A percentile compares a stretch with the other conserved stretches of the same genome.
Conservation (phyloP, 2,329 filamentous ascomycete species). For the Teratosphaeriaceae sp. region DNA sequence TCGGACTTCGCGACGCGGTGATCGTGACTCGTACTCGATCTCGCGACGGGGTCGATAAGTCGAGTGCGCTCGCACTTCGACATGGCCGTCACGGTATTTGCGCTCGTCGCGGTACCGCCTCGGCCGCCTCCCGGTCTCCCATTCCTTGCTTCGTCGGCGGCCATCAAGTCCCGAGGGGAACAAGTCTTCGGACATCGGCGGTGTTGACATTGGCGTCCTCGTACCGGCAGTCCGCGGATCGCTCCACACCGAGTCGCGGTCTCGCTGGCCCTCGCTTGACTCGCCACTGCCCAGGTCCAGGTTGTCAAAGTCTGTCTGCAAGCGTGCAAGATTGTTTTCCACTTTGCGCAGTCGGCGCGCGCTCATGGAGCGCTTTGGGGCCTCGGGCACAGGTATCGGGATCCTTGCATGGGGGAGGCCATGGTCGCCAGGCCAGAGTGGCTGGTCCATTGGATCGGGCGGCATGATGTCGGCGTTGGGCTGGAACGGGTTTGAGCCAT, state of each 20-base stretch:
- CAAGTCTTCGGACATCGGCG: constrained; percentile 4
- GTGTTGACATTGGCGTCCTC: constrained; percentile 7
- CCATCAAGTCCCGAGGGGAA: constrained; percentile 1
- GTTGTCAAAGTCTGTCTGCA: constrained; percentile 3
- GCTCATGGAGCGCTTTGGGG: neutral
- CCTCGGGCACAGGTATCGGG: neutral
- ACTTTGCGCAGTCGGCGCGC: constrained; percentile 1
- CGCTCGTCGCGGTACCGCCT: neutral
- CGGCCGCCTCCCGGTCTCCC: neutral
- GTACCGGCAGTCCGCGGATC: constrained; percentile 2
- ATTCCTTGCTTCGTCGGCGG: constrained; percentile 3
- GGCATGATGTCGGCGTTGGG: constrained; percentile 3
- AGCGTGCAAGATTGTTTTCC: constrained; percentile 1
- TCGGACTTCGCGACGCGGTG: neutral
- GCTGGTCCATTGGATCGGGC: neutral
- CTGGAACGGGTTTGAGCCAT: neutral
- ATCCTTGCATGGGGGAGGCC: neutral
- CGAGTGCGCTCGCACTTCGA: neutral
- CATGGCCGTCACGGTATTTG: neutral
- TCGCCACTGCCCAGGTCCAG: constrained; percentile 7
- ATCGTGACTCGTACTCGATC: neutral
- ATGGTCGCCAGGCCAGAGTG: neutral
- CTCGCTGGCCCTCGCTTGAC: constrained; percentile 5
- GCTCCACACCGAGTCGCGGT: constrained; percentile 3
- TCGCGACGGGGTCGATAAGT: neutral